Base-by-base conservation (phyloP, 257 asterid species). In the Nemophila menziesii region DNA sequence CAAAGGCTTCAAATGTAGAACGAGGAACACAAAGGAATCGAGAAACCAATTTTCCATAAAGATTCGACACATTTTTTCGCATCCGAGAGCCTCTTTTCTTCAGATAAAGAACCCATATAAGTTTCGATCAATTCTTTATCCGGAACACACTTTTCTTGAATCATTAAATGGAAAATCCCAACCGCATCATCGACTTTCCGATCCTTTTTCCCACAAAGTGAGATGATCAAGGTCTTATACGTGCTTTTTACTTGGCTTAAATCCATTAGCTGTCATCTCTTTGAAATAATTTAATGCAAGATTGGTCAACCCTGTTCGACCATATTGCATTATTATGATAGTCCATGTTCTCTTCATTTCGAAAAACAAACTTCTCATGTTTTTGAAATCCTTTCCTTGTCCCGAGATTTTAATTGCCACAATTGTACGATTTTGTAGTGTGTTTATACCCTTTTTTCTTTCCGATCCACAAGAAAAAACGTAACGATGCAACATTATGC, bases 321-420 rank as follows among this genome's bases (percentile, higher is more conserved):
- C 94, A 57, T 86, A 86, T 77, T 58, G 87, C 94, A 70, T 61
- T 57, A 86, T 86, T 82, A 82, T 74, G 79, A 82, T 75, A 6
- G 87, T 74, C 97, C 97, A 82, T 13, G 97, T 68, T 71, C 94
- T 72, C 61, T 63, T 68, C 93, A 86, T 86, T 66, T 86, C 82
- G 11, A 69, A 57, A 47, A 86, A 82, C 15, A 86, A 63, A 60
- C 64, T 60, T 65, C 80, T 77, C 97, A 86, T 86, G 58, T 72
- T 56, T 41, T 65, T 77, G 23, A 86, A 86, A 63, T 86, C 78
- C 73, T 86, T 86, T 15, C 77, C 94, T 17, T 69, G 79, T 38
- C 97, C 97, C 13, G 97, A 74, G 2, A 77, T 61, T 59, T 86
- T 86, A 48, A 86, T 62, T 42, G 94, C 94, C 73, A 71, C 65